Evolutionary conservation across 441 rosid species (phyloP), one percentile per base, ranked within the genome.

Genomic region (Mallotus repandus): DNA sequence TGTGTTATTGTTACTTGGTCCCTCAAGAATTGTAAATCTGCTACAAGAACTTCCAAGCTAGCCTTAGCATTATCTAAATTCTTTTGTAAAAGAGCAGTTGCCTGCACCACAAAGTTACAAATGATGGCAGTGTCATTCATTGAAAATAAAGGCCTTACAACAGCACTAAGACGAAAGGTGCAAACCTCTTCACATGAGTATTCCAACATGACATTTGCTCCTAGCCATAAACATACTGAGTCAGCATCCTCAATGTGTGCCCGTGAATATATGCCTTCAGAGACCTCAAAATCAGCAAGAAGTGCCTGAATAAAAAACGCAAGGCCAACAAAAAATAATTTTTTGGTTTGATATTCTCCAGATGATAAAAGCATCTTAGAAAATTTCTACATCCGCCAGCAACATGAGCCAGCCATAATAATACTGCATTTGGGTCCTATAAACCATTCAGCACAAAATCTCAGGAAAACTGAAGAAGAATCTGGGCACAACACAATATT

Each of bases 181-280:
- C 18, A 66, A 72, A 91, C 96, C 99, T 90, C 97, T 76, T 87
- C 96, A 65, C 88, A 84, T 69, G 98, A 90, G 80, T 93, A 90
- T 84, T 93, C 99, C 81, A 91, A 84, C 98, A 93, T 93, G 79
- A 96, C 98, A 82, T 93, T 96, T 71, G 97, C 97, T 76, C 92
- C 98, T 55, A 91, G 80, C 97, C 97, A 96, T 77, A 96, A 82
- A 78, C 98, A 90, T 50, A 96, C 98, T 0, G 91, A 90, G 77
- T 90, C 94, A 4, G 81, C 64, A 68, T 89, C 88, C 76, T 89
- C 87, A 77, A 91, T 83, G 71, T 76, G 50, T 80, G 96, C 91
- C 74, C 87, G 86, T 18, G 96, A 94, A 80, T 89, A 91, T 84
- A 92, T 91, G 83, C 97, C 96, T 86, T 93, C 97, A 61, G 91